phyloP scores from a whole-genome alignment of 345 rosid species.

The Gossypium herbaceum region DNA sequence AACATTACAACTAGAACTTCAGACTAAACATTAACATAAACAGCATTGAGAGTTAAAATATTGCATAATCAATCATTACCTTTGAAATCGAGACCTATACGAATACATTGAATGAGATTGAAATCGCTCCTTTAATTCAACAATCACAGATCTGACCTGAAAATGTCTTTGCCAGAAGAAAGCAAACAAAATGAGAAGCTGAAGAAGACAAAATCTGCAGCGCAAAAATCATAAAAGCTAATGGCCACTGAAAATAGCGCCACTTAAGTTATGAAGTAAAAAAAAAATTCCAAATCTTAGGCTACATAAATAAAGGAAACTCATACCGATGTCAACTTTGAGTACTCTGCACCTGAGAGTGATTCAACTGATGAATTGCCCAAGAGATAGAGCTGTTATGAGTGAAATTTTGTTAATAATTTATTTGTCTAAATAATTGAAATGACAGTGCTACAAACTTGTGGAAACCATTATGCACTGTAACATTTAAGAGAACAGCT shows the following conservation, averaged over 20 bases:
- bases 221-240: constrained; percentile 7
- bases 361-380: constrained; percentile 81
- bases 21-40: not conserved
- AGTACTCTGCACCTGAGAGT: constrained; percentile 90
- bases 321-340: constrained; percentile 91
- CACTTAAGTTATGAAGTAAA: not conserved
- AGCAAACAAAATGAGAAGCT: constrained; percentile 64
- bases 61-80: constrained; percentile 35
- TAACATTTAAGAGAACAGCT: constrained; percentile 7
- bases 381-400: constrained; percentile 73
- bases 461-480: not conserved
- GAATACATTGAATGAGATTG: constrained; percentile 98
- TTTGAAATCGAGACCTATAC: constrained; percentile 90
- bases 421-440: constrained; percentile 1
- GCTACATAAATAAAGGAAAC: constrained; percentile 37
- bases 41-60: constrained; percentile 3
- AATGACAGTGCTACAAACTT: constrained; percentile 4
- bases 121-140: constrained; percentile 85
- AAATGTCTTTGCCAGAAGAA: constrained; percentile 90
- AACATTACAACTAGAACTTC: not conserved
- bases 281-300: constrained; percentile 1
- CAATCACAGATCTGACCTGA: constrained; percentile 98
- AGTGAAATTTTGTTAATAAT: constrained; percentile 2
- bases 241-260: not conserved
- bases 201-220: constrained; percentile 5